Conservation (phyloP, 768 basidiomycete genomes). For the Mycena chlorophos region DNA sequence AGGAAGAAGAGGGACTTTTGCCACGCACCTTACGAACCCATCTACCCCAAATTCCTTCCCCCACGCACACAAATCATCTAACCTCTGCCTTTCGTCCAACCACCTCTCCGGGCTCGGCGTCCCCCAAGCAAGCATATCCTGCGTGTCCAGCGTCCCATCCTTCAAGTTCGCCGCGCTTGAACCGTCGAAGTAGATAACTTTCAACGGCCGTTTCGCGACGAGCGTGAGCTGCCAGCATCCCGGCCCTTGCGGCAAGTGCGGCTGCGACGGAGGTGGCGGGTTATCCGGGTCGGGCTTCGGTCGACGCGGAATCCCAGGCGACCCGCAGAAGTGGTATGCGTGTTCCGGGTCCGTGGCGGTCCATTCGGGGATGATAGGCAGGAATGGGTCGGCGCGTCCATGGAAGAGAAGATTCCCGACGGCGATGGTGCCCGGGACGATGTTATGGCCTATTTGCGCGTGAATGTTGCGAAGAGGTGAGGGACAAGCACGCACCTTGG, state of each 20-base stretch:
- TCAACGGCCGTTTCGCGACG: slow-evolving; percentile 39
- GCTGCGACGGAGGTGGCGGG: neutral
- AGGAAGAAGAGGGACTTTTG: neutral
- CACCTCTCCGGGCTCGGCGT: slow-evolving; percentile 21
- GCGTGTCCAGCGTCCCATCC: slow-evolving; percentile 44
- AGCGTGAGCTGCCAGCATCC: slow-evolving; percentile 46
- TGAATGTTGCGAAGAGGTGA: neutral
- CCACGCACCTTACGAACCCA: slow-evolving; percentile 46
- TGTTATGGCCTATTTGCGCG: slow-evolving; percentile 22
- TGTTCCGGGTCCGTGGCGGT: slow-evolving; percentile 27
- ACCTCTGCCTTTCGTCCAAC: slow-evolving; percentile 34
- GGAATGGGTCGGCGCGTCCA: slow-evolving; percentile 13
- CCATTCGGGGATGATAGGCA: slow-evolving; percentile 24
- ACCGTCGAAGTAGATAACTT: slow-evolving; percentile 54
- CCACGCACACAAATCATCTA: slow-evolving; percentile 46
- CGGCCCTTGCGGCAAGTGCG: neutral
- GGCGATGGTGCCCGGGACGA: slow-evolving; percentile 24
- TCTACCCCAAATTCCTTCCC: slow-evolving; percentile 42
- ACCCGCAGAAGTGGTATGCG: slow-evolving; percentile 10
- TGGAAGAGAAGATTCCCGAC: slow-evolving; percentile 29
- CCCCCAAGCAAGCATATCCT: slow-evolving; percentile 52
- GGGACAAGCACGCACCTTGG: neutral
- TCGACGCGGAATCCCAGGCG: neutral
- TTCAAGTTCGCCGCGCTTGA: slow-evolving; percentile 47
- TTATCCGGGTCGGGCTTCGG: neutral